Percentiles rank a stretch among this genome's conserved stretches.
These are phyloP conservation scores for Selenicereus undatus DNA, from an alignment of 148 eudicot species.

Conservation along the genomic window DNA sequence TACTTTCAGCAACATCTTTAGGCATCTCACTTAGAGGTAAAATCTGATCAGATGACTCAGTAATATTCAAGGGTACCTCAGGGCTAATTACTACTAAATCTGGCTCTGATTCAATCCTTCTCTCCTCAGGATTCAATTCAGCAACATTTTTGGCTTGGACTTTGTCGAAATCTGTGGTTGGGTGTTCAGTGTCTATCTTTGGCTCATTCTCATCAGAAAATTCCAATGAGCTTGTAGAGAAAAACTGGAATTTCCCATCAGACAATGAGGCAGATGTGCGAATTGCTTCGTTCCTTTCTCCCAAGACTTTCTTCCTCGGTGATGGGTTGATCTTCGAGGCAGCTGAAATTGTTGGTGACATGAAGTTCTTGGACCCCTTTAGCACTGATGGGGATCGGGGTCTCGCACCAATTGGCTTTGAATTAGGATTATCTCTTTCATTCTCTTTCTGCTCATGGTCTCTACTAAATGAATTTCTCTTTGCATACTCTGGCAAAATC, in stretches of 20 bases:
- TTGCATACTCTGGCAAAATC: constrained; percentile 38
- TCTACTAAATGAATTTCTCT: constrained; percentile 40
- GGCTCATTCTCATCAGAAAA: constrained; percentile 28
- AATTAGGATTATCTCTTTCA: constrained; percentile 45
- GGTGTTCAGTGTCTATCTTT: neutral
- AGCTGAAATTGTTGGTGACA: constrained; percentile 94
- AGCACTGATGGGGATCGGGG: constrained; percentile 38
- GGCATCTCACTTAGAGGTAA: constrained; percentile 30
- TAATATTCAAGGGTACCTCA: constrained; percentile 30
- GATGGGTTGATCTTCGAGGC: constrained; percentile 82
- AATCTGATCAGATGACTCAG: constrained; percentile 24
- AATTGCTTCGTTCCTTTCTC: constrained; percentile 70
- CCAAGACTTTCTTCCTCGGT: constrained; percentile 75
- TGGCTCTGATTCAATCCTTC: constrained; percentile 23
- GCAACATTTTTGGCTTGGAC: neutral
- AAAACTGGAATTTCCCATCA: constrained; percentile 53
- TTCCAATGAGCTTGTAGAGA: constrained; percentile 31
- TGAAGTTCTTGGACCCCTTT: constrained; percentile 64
- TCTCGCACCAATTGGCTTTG: constrained; percentile 28
- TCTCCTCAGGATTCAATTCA: constrained; percentile 4
- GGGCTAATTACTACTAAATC: constrained; percentile 45
- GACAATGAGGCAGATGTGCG: constrained; percentile 63
- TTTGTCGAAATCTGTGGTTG: neutral
- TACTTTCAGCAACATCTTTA: constrained; percentile 17
- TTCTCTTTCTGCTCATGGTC: constrained; percentile 76